Conservation (phyloP, 768 basidiomycete species). For the Sporobolomyces pararoseus region DNA sequence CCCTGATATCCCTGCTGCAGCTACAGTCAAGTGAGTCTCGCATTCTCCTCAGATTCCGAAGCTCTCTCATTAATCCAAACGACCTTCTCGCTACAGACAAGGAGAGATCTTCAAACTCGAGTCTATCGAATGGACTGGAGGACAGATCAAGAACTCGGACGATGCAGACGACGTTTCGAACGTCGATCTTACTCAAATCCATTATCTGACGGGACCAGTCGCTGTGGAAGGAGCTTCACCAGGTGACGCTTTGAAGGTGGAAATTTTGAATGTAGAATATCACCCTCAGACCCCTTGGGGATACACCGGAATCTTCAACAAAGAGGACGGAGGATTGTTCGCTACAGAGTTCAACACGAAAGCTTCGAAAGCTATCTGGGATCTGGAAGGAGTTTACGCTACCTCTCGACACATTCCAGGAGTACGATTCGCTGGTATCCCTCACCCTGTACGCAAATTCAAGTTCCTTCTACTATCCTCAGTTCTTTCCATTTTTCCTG, state of each 20-base stretch:
- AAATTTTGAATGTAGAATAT: slow-evolving; percentile 62
- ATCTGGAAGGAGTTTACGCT: slow-evolving; percentile 54
- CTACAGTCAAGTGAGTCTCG: slow-evolving; percentile 61
- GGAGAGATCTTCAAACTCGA: slow-evolving; percentile 65
- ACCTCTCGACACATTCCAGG: slow-evolving; percentile 73
- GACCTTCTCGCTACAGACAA: not conserved
- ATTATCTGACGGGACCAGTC: slow-evolving; percentile 73
- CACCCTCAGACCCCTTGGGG: slow-evolving; percentile 74
- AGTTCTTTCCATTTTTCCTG: not conserved
- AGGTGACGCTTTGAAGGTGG: slow-evolving; percentile 73
- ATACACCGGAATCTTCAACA: slow-evolving; percentile 67
- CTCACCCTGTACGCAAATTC: slow-evolving; percentile 62
- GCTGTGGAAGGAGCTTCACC: slow-evolving; percentile 72
- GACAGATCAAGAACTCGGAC: slow-evolving; percentile 52
- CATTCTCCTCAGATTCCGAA: not conserved
- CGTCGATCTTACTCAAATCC: slow-evolving; percentile 63
- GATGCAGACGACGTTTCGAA: slow-evolving; percentile 62
- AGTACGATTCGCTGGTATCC: slow-evolving; percentile 71
- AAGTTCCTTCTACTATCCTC: no score
- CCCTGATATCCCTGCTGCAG: slow-evolving; percentile 63
- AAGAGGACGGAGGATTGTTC: slow-evolving; percentile 68
- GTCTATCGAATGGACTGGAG: slow-evolving; percentile 66
- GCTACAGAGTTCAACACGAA: slow-evolving; percentile 65
- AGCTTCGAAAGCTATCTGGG: slow-evolving; percentile 77
- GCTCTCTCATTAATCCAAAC: not conserved